Evolutionary conservation across 345 rosid species (phyloP).

Genomic region (Leavenworthia alabamica): DNA sequence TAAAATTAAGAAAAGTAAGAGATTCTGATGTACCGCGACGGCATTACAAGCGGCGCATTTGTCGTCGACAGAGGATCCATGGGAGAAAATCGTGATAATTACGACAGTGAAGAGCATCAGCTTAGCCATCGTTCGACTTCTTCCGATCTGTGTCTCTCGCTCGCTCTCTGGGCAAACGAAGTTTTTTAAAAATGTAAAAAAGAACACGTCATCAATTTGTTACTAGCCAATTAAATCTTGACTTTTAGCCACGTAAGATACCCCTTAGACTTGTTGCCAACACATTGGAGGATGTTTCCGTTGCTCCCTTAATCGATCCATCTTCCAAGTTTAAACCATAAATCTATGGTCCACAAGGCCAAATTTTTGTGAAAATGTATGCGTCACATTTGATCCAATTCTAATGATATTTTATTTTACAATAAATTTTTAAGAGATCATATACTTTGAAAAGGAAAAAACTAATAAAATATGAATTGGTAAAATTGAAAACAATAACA

Average conservation of each 20-base stretch:
- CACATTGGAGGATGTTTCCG: no score
- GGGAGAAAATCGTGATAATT: conserved; percentile 26
- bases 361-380: no score
- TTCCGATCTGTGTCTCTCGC: background rate
- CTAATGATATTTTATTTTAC: no score
- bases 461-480: no score
- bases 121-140: conserved; percentile 17
- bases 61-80: conserved; percentile 46
- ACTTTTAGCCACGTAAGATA: background rate
- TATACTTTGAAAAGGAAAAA: no score
- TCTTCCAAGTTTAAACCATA: no score
- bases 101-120: conserved; percentile 16
- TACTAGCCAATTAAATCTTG: background rate
- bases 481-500: background rate
- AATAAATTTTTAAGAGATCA: no score
- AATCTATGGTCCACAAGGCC: no score
- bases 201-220: conserved; percentile 5
- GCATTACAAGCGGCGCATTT: conserved; percentile 86
- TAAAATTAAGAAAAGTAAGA: background rate
- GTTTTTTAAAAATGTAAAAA: background rate
- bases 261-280: background rate
- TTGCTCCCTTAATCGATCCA: no score
- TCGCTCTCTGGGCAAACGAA: background rate
- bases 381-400: no score
- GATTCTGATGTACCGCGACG: conserved; percentile 53